These are phyloP conservation scores for Alternaria viburni DNA, from an alignment of 2,329 filamentous ascomycete genomes.

Conservation along the genomic window DNA sequence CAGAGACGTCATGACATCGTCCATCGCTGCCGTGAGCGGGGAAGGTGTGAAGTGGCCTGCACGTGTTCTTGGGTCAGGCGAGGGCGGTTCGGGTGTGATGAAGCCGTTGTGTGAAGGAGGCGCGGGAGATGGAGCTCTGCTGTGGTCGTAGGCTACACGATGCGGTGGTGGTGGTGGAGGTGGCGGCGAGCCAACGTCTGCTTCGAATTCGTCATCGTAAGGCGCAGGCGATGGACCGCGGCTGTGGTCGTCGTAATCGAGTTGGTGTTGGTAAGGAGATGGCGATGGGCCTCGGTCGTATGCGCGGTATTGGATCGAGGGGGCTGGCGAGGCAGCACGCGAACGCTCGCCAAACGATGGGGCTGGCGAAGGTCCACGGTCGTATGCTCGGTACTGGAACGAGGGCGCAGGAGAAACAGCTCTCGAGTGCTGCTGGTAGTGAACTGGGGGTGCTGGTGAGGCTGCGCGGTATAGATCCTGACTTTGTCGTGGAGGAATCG, in stretches of 20 bases:
- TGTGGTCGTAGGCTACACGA: conserved; percentile 61
- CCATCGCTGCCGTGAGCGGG: conserved; percentile 92
- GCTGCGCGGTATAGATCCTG: conserved; percentile 18
- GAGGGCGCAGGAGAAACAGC: conserved; percentile 40
- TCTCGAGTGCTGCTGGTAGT: conserved; percentile 36
- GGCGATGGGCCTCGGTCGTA: conserved; percentile 52
- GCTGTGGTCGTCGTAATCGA: conserved; percentile 14
- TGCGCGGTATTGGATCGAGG: conserved; percentile 44
- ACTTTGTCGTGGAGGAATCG: conserved; percentile 20
- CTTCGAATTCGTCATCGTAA: conserved; percentile 33
- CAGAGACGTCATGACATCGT: conserved; percentile 94
- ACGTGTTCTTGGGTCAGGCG: conserved; percentile 57
- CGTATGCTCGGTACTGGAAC: conserved; percentile 28
- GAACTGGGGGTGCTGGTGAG: conserved; percentile 35
- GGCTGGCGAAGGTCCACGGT: conserved; percentile 39
- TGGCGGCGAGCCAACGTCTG: conserved; percentile 66
- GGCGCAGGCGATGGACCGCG: conserved; percentile 40
- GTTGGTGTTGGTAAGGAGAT: conserved; percentile 41
- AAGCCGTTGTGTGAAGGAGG: conserved; percentile 48
- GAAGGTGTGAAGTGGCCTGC: conserved; percentile 73
- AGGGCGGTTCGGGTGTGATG: conserved; percentile 70
- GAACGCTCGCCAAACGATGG: conserved; percentile 38
- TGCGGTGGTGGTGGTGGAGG: conserved; percentile 87
- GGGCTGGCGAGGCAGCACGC: conserved; percentile 40
- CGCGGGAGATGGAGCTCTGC: conserved; percentile 44